Conservation (phyloP, 768 basidiomycete species). For the Collybia sordida region DNA sequence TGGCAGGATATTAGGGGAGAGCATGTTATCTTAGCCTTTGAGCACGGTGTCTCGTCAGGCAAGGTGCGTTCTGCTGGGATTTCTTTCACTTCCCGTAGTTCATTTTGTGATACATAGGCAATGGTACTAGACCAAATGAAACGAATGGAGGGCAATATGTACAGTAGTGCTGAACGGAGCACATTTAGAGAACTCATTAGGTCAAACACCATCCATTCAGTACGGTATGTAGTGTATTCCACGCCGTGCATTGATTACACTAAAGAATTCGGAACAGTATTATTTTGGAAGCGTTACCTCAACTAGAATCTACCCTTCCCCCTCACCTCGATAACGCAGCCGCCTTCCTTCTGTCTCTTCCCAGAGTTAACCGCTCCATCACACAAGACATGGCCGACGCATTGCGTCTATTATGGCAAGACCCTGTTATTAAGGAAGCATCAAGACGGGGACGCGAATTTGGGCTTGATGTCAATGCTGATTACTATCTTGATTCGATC, state of each 20-base stretch:
- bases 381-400: conserved; percentile 45
- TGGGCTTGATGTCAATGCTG: conserved; percentile 91
- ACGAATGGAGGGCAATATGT: conserved; percentile 80
- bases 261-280: background rate
- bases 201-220: conserved; percentile 83
- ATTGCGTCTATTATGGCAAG: conserved; percentile 74
- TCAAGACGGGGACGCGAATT: conserved; percentile 85
- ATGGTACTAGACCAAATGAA: conserved; percentile 82
- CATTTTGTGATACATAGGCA: conserved; percentile 10
- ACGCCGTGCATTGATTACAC: too few relatives aligned
- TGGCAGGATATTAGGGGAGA: too few relatives aligned
- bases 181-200: conserved; percentile 89
- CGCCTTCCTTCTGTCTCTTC: conserved; percentile 64
- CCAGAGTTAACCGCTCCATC: conserved; percentile 72
- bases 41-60: too few relatives aligned
- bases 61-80: too few relatives aligned
- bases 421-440: conserved; percentile 73
- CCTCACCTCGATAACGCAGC: conserved; percentile 66
- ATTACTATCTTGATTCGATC: conserved; percentile 92
- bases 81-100: too few relatives aligned
- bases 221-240: conserved; percentile 54
- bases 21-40: too few relatives aligned
- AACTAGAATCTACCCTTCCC: conserved; percentile 69
- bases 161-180: conserved; percentile 77
- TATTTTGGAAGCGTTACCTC: conserved; percentile 80